phyloP scores from a whole-genome alignment of 129 eudicot species.

The Scalesia atractyloides region DNA sequence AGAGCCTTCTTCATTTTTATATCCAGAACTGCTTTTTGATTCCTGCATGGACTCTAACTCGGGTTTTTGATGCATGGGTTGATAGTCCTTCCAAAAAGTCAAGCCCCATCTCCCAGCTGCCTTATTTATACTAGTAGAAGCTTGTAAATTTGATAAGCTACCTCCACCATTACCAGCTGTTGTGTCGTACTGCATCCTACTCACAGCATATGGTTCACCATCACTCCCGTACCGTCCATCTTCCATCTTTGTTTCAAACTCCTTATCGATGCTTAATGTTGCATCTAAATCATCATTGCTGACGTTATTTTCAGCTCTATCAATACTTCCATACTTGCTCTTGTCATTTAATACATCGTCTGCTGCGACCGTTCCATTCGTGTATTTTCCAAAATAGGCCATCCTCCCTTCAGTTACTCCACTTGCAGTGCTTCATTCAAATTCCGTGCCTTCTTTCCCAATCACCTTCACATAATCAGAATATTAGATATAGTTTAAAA shows the following conservation, averaged over 20 bases:
- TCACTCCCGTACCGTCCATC: neutral
- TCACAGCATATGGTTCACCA: neutral
- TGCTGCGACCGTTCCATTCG: constrained; percentile 48
- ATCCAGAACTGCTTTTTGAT: constrained; percentile 77
- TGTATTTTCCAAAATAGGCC: constrained; percentile 67
- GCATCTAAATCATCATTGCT: constrained; percentile 44
- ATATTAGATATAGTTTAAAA: neutral
- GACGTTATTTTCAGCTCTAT: constrained; percentile 31
- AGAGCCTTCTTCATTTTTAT: constrained; percentile 56
- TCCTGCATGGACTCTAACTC: constrained; percentile 68
- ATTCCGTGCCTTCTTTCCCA: constrained; percentile 13
- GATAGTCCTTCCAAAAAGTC: constrained; percentile 76
- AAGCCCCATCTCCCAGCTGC: constrained; percentile 74
- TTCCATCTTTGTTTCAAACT: constrained; percentile 37
- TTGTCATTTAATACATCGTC: constrained; percentile 56
- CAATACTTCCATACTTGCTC: constrained; percentile 31
- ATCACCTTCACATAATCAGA: constrained; percentile 15
- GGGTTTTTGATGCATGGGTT: constrained; percentile 41
- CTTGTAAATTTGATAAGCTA: constrained; percentile 35
- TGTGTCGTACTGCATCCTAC: constrained; percentile 30
- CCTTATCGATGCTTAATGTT: constrained; percentile 45
- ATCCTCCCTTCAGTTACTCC: constrained; percentile 34
- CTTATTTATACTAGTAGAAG: constrained; percentile 40
- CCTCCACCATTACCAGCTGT: constrained; percentile 33
- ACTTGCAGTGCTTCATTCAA: constrained; percentile 9